Conservation (phyloP, 225 moss, liverwort and hornwort genomes). For the Antitrichia curtipendula region DNA sequence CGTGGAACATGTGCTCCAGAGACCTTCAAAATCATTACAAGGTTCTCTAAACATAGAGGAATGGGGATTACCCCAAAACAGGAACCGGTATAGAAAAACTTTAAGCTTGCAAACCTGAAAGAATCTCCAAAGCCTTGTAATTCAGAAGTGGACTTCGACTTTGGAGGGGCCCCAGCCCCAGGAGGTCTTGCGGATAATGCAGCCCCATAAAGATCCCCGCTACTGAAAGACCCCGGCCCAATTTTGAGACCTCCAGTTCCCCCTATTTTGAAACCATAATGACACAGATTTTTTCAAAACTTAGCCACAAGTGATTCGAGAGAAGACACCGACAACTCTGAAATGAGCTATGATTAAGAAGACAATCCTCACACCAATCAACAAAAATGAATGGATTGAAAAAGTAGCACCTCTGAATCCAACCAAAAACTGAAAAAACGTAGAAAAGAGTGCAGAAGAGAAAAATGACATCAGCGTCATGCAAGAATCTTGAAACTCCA, state of each 20-base stretch:
- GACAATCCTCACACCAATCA: background rate
- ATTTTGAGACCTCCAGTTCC: slow-evolving; percentile 36
- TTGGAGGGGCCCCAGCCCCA: slow-evolving; percentile 21
- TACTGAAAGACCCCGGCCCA: slow-evolving; percentile 26
- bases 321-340: background rate
- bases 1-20: background rate
- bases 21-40: background rate
- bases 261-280: slow-evolving; percentile 26
- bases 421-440: background rate
- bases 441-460: background rate
- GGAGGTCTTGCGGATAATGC: slow-evolving; percentile 26
- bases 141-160: slow-evolving; percentile 35
- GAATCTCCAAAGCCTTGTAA: slow-evolving; percentile 67
- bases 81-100: background rate
- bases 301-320: background rate
- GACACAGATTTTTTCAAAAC: background rate
- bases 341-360: background rate
- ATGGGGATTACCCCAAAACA: background rate
- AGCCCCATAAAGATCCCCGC: slow-evolving; percentile 58
- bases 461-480: background rate
- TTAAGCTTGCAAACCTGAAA: slow-evolving; percentile 20
- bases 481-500: background rate
- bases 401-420: background rate
- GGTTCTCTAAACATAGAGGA: background rate
- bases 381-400: background rate